Evolutionary conservation across 108 stramenopile species (phyloP), one percentile per base, ranked within the genome.

Genomic region (Seminavis robusta): DNA sequence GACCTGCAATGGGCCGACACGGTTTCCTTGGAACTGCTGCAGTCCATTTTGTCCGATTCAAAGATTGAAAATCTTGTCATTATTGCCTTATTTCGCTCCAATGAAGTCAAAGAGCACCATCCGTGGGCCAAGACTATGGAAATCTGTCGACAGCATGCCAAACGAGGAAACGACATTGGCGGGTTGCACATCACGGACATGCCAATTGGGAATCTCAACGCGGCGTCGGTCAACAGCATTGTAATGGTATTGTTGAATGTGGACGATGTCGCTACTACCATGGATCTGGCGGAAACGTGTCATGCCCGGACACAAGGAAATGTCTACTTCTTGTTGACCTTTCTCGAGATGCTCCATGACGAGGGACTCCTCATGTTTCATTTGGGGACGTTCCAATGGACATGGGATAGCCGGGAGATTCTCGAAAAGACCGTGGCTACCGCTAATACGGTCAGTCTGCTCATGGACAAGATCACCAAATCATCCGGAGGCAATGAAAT

Each of bases 1-100:
- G 81, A 83, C 46, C 29, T 83, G 21, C 81, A 83, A 28, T 83
- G 81, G 81, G 75, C 72, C 1, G 81, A 83, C 56, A 31, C 58
- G 1, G 59, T 59, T 2, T 78, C 73, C 1, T 62, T 79, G 23
- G 75, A 70, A 10, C n/a, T 83, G 20, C 42, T 79, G n/a, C 9
- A 33, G 2, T 63, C 40, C 9, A 45, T 77, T 20, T 34, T 61
- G 9, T 30, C 67, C 21, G 60, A 55, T 30, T 36, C 37, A 13
- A 36, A 56, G 7, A 47, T 21, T 24, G 24, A 47, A 13, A 36
- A 55, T 50, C 28, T 66, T 3, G 28, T 66, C 46, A 1, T 66
- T 7, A 46, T 67, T 5, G 47, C 23, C 1, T 19, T 33, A 11
- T 66, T 44, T 51, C 45, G 65, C 26, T 50, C 43, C 10, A 37